A percentile compares a stretch with the other conserved stretches of the same genome.
phyloP scores from a whole-genome alignment of 176 grass and related monocot genomes.

The Aechmea fasciata region DNA sequence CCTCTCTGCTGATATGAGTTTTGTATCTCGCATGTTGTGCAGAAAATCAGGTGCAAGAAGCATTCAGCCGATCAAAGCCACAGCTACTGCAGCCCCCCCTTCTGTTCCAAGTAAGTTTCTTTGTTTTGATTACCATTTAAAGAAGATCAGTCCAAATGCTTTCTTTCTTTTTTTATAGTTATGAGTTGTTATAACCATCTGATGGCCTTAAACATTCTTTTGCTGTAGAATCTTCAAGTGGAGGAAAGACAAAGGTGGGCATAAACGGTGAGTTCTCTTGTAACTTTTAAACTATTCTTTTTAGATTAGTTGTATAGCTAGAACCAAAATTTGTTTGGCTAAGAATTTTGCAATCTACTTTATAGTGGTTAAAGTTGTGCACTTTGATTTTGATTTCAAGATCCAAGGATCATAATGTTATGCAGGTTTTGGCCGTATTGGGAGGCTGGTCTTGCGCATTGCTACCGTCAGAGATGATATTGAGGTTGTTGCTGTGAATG shows the following conservation, averaged over 20 bases:
- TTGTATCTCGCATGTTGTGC: neutral
- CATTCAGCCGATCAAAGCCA: constrained; percentile 57
- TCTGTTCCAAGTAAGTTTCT: constrained; percentile 34
- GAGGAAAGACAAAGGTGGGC: constrained; percentile 72
- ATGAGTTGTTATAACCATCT: neutral
- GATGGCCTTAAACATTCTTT: constrained; percentile 1
- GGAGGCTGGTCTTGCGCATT: constrained; percentile 83
- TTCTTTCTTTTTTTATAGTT: neutral
- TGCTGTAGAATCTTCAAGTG: constrained; percentile 47
- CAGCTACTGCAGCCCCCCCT: constrained; percentile 44
- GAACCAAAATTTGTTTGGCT: neutral
- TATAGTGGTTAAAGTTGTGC: neutral
- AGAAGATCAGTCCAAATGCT: neutral
- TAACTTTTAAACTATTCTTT: neutral
- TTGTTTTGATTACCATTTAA: neutral
- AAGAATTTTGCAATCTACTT: neutral
- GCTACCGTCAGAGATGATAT: constrained; percentile 84
- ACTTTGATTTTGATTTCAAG: constrained; percentile 1
- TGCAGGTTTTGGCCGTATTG: constrained; percentile 90
- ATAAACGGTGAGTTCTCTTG: constrained; percentile 73
- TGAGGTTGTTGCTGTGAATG: constrained; percentile 97
- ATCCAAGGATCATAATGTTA: neutral
- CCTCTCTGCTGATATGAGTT: neutral
- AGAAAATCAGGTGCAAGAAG: constrained; percentile 36
- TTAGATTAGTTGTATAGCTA: neutral